Evolutionary conservation across 2,329 filamentous ascomycete species (phyloP).

Genomic region (Penicillium nordicum): DNA sequence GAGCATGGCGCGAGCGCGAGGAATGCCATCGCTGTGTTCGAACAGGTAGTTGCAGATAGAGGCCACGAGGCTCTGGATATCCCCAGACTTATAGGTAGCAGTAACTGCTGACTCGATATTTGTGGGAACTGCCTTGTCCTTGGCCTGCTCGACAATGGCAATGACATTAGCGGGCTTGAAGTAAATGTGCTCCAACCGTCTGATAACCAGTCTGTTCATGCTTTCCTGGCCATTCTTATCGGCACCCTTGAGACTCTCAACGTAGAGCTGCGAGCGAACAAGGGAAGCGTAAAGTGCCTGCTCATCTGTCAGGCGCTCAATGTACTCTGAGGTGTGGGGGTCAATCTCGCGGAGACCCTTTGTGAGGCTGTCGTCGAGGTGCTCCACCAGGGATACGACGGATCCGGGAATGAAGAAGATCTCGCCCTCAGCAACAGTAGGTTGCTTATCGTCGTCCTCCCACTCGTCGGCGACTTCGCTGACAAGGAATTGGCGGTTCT

Average conservation of each 20-base stretch:
- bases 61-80: constrained; percentile 72
- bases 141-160: constrained; percentile 88
- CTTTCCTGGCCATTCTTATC: constrained; percentile 74
- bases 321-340: constrained; percentile 97
- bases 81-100: constrained; percentile 63
- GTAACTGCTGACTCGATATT: constrained; percentile 75
- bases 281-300: constrained; percentile 87
- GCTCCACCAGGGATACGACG: constrained; percentile 89
- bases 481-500: constrained; percentile 76
- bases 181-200: constrained; percentile 93
- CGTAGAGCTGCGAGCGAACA: constrained; percentile 82
- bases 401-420: constrained; percentile 90
- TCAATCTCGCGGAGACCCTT: constrained; percentile 97
- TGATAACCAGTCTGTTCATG: constrained; percentile 88
- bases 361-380: constrained; percentile 94
- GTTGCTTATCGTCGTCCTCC: constrained; percentile 97
- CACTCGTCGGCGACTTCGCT: constrained; percentile 93
- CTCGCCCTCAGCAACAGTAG: constrained; percentile 67
- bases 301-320: constrained; percentile 90
- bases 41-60: constrained; percentile 94
- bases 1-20: constrained; percentile 92
- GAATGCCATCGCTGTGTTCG: constrained; percentile 89
- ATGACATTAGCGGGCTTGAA: constrained; percentile 97
- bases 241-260: constrained; percentile 73
- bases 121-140: constrained; percentile 75